Evolutionary conservation across 1,284 basidiomycete genomes (phyloP), one percentile per base, ranked within the genome.

Genomic region (Naganishia sp.): DNA sequence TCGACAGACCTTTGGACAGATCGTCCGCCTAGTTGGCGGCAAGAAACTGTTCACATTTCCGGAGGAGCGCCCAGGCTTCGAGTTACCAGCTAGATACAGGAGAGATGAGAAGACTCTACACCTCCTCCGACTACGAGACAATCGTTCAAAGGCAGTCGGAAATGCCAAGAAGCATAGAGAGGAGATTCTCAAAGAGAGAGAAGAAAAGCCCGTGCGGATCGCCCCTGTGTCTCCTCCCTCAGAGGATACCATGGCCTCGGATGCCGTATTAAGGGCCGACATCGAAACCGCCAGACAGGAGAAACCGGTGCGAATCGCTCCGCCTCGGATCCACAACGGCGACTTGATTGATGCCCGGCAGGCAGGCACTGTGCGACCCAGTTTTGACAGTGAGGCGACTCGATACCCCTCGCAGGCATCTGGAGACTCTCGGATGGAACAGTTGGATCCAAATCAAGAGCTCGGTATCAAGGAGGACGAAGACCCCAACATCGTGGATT

Each of bases 401-500:
- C 46, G 57, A 15, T 32, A 47, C 21, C 17, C n/a, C 21, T 61
- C 57, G 21, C 46, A 41, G 15, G 47, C 2, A 13, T 49, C 47
- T 11, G 21, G 47, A 25, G 23, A 49, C 11, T 49, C n/a, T 9
- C n/a, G 45, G 21, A 45, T 43, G 35, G 52, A 41, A 23, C 25
- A 21, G 41, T 51, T 25, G 57, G 63, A 25, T 64, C 13, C 18
- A 45, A 56, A 42, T 41, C 47, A 35, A 46, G 57, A 52, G 5
- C 46, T 64, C 17, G 53, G 63, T 53, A 31, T 58, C 21, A 56
- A 67, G 25, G 41, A 60, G 31, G 63, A 67, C 28, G 53, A 70
- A 21, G 68, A 67, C 28, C 67, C 66, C 13, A 55, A 75, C 11
- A 74, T 83, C 43, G 83, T 88, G 18, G 83, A 85, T 62, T 88